Conservation (phyloP, 305 asterid genomes). For the Caryopteris hybrid region DNA sequence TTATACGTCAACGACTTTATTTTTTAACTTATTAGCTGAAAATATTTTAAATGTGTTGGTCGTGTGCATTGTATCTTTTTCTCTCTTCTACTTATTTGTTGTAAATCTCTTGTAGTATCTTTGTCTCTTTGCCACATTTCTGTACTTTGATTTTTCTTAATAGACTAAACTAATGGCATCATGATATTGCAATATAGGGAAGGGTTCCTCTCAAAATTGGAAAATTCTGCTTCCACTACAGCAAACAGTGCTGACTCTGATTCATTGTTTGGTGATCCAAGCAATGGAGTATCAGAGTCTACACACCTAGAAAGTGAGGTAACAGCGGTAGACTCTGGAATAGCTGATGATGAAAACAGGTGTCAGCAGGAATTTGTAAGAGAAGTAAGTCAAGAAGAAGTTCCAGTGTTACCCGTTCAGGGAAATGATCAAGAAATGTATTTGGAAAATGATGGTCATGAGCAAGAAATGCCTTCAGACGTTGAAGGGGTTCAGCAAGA, state of each 20-base stretch:
- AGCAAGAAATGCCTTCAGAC: neutral
- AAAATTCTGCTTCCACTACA: slow-evolving; percentile 31
- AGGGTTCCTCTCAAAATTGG: slow-evolving; percentile 74
- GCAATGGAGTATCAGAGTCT: slow-evolving; percentile 19
- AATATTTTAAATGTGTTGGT: neutral
- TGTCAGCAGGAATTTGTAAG: slow-evolving; percentile 28
- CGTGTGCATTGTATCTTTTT: neutral
- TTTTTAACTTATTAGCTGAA: neutral
- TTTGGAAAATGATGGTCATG: neutral
- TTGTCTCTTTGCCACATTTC: neutral
- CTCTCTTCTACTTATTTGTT: neutral
- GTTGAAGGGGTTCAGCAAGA: slow-evolving; percentile 3
- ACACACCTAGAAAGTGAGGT: slow-evolving; percentile 25
- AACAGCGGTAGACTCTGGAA: slow-evolving; percentile 13
- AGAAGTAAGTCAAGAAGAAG: slow-evolving; percentile 28
- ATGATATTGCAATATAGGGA: slow-evolving; percentile 44
- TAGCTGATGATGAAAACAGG: slow-evolving; percentile 17
- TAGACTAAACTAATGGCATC: neutral
- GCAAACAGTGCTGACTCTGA: slow-evolving; percentile 28
- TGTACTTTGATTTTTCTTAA: neutral
- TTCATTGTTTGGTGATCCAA: slow-evolving; percentile 24
- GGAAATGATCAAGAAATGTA: slow-evolving; percentile 11
- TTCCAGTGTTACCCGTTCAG: slow-evolving; percentile 1
- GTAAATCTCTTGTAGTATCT: neutral
- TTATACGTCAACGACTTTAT: neutral